These are phyloP conservation scores for Phlegmacium glaucopus DNA, from an alignment of 768 basidiomycete genomes.

Conservation along the genomic window DNA sequence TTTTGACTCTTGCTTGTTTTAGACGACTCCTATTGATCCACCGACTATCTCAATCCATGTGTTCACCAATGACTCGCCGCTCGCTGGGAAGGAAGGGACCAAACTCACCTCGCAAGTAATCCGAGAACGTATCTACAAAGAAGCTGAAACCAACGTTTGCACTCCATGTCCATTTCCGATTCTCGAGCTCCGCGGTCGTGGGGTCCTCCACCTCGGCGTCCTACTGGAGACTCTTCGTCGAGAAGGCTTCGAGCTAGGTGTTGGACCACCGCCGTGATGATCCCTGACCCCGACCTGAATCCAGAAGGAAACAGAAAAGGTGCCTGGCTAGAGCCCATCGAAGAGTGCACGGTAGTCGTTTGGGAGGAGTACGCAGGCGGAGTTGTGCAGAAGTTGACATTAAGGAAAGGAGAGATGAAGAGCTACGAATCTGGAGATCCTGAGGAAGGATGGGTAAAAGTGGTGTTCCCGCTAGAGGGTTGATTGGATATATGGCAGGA, in stretches of 20 bases:
- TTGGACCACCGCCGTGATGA: conserved; percentile 49
- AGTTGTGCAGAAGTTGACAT: conserved; percentile 49
- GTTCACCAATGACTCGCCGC: conserved; percentile 45
- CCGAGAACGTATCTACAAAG: conserved; percentile 45
- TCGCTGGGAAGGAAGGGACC: conserved; percentile 42
- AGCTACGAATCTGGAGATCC: conserved; percentile 40
- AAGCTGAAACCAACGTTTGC: conserved; percentile 52
- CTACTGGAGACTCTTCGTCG: conserved; percentile 46
- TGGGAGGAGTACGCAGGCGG: conserved; percentile 44
- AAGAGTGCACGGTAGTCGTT: conserved; percentile 43
- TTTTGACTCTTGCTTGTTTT: conserved; percentile 15
- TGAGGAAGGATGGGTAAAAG: conserved; percentile 44
- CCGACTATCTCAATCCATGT: conserved; percentile 48
- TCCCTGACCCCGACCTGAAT: conserved; percentile 34
- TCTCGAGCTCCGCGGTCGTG: conserved; percentile 46
- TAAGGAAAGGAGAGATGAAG: conserved; percentile 46
- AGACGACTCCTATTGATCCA: conserved; percentile 47
- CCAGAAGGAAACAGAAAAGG: conserved; percentile 21
- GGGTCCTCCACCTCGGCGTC: conserved; percentile 49
- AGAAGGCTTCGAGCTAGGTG: conserved; percentile 45
- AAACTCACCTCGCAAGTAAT: conserved; percentile 49
- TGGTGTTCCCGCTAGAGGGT: conserved; percentile 45
- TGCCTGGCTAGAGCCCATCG: conserved; percentile 42
- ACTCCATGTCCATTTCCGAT: conserved; percentile 45
- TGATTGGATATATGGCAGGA: conserved; percentile 51